Evolutionary conservation across 169 alveolate species (phyloP), one percentile per base, ranked within the genome.

Genomic region (Eimeria tenella): DNA sequence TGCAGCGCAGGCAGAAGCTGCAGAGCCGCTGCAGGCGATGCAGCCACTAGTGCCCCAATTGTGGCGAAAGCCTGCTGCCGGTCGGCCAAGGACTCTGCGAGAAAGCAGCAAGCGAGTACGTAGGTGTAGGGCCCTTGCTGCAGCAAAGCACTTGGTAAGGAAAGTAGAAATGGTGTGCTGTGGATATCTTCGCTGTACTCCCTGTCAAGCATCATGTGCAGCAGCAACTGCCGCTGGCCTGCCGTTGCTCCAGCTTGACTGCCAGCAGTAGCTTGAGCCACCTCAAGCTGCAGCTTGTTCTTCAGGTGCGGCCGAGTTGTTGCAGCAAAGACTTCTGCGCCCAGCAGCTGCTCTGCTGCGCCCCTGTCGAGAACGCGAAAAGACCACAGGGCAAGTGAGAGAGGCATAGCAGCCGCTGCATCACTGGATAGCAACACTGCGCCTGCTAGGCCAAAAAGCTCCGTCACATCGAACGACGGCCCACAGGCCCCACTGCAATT

Each of bases 281-380:
- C 77, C n/a, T 11, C 49, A 10, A 8, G n/a, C 13, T 23, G n/a
- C 49, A 17, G 49, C 77, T n/a, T 15, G n/a, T 68, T 10, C 68
- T 58, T 58, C 77, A 8, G 11, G 13, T 10, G n/a, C 49, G 11
- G 77, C 77, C n/a, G 77, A 15, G 11, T 15, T 13, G 11, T 5
- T 68, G 77, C 77, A n/a, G 31, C 77, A 13, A 68, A 23, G 77
- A 10, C 31, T n/a, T 68, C 49, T 23, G 42, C 13, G 11, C 77
- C 77, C 31, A 68, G n/a, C n/a, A 68, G 77, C 31, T 68, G 77
- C 77, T 68, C 77, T 68, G 77, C 77, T n/a, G 77, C 77, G 11
- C 77, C 77, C 77, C 77, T 13, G 31, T 68, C 77, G n/a, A 68
- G 77, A 68, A 68, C 31, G 77, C 77, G 77, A n/a, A 68, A 68